Evolutionary conservation across 2,329 filamentous ascomycete species (phyloP).

Genomic region (Beauveria rudraprayagi): DNA sequence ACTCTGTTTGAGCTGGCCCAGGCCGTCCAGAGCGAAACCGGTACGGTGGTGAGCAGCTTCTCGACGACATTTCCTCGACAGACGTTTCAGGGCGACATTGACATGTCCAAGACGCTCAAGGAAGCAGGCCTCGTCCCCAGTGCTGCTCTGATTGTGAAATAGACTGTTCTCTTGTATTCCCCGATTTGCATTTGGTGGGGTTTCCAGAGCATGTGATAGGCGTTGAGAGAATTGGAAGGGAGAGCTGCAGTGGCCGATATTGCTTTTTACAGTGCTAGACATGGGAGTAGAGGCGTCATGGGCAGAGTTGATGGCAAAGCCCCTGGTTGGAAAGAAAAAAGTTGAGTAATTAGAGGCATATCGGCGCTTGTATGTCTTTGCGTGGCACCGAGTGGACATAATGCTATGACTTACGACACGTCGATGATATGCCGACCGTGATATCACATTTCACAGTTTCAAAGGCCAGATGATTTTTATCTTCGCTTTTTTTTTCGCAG

Average conservation of each 20-base stretch:
- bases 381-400: too few species aligned
- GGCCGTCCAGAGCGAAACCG: constrained; percentile 62
- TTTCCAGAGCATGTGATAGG: background rate
- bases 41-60: constrained; percentile 65
- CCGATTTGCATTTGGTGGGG: background rate
- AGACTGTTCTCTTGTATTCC: constrained; percentile 11
- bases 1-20: constrained; percentile 90
- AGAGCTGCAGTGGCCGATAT: background rate
- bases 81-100: constrained; percentile 57
- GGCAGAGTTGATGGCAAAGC: background rate
- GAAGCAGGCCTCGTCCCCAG: constrained; percentile 87
- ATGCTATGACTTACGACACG: too few species aligned
- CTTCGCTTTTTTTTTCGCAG: constrained; percentile 11
- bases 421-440: too few species aligned
- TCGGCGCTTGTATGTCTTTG: too few species aligned
- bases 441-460: background rate
- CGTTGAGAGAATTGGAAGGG: background rate
- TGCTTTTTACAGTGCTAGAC: background rate
- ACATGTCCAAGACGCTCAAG: constrained; percentile 85
- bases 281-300: background rate
- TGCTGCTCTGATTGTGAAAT: constrained; percentile 74
- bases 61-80: constrained; percentile 83
- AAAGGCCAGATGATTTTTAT: background rate
- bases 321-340: too few species aligned
- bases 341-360: too few species aligned